Base-by-base conservation (phyloP, 495 filamentous ascomycete species). In the Lepidopterella palustris region DNA sequence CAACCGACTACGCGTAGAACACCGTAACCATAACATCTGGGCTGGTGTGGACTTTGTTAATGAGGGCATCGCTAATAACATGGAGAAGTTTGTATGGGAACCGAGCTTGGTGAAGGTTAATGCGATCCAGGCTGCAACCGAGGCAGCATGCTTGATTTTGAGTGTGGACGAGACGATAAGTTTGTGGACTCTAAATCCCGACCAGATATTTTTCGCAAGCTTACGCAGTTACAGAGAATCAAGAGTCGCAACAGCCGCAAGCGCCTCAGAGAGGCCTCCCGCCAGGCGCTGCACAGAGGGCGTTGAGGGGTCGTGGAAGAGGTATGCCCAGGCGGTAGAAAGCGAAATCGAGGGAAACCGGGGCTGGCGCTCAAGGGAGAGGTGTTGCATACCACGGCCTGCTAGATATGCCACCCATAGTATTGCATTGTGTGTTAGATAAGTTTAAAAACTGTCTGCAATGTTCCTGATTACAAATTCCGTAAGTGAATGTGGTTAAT, bases 141-240 rank as follows among this genome's bases (percentile, higher is more conserved):
- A 97, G 76, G 93, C 93, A 9, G 84, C 86, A 57, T 98, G 93
- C 77, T 74, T 97, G 80, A 97, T 98, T 61, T 75, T 98, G 72
- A 87, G 88, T 64, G 92, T 98, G 35, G 92, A 98, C 71, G 92
- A 98, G 82, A 97, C 92, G 18, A 96, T 98, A 73, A 89, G 81
- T 85, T 75, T 70, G 81, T 78, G 39, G 54, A 50, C 5, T 24
- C 11, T 26, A 50, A 35, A 18, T 2, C 47, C 20, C 47, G 4
- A 0, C 1, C 1, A 4, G 23, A 24, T 25, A 24, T 24, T 50
- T 13, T 25, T 50, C 47, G 32, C n/a, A 55, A 15, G 32, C 59
- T 67, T 63, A 63, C 32, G 28, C 20, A 25, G 45, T 45, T 56
- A 55, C 55, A 74, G 70, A 85, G 73, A 98, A 97, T 75, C 88